Percentiles rank a stretch among this genome's conserved stretches.
phyloP scores from a whole-genome alignment of 2,329 filamentous ascomycete genomes.

The Phaeosphaeriaceae sp. region DNA sequence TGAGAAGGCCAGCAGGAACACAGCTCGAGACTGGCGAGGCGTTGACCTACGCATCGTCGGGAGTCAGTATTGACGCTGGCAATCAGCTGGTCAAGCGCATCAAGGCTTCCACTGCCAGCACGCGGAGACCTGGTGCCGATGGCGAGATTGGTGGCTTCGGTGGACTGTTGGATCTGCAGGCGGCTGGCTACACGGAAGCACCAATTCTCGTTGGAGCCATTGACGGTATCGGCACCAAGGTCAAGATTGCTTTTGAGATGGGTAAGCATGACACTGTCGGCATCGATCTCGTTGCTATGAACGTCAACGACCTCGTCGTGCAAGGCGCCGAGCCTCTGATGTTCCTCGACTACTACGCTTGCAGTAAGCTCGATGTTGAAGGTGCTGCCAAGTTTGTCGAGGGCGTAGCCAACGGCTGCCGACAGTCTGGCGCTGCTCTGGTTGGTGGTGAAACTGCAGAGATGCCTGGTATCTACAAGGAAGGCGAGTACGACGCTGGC shows the following conservation, averaged over 20 bases:
- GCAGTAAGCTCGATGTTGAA: slow-evolving; percentile 81
- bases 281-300: slow-evolving; percentile 98
- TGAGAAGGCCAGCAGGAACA: slow-evolving; percentile 32
- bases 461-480: slow-evolving; percentile 94
- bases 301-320: slow-evolving; percentile 96
- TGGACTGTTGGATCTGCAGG: slow-evolving; percentile 79
- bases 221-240: slow-evolving; percentile 95
- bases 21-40: slow-evolving; percentile 33
- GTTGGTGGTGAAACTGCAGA: slow-evolving; percentile 98
- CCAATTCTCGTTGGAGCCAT: slow-evolving; percentile 93
- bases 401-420: slow-evolving; percentile 88
- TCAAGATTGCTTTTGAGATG: slow-evolving; percentile 92
- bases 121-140: slow-evolving; percentile 83
- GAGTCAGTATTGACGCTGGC: slow-evolving; percentile 92
- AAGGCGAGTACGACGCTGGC: slow-evolving; percentile 90
- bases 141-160: slow-evolving; percentile 96
- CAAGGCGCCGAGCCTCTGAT: slow-evolving; percentile 94
- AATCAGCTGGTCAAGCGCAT: slow-evolving; percentile 93
- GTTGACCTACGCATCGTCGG: slow-evolving; percentile 90
- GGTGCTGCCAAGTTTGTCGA: slow-evolving; percentile 86
- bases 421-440: slow-evolving; percentile 82
- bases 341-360: slow-evolving; percentile 98
- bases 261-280: slow-evolving; percentile 93
- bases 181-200: slow-evolving; percentile 74
- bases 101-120: slow-evolving; percentile 87